These are phyloP conservation scores for Pleurotus citrinopileatus DNA, from an alignment of 768 basidiomycete genomes.

Conservation along the genomic window DNA sequence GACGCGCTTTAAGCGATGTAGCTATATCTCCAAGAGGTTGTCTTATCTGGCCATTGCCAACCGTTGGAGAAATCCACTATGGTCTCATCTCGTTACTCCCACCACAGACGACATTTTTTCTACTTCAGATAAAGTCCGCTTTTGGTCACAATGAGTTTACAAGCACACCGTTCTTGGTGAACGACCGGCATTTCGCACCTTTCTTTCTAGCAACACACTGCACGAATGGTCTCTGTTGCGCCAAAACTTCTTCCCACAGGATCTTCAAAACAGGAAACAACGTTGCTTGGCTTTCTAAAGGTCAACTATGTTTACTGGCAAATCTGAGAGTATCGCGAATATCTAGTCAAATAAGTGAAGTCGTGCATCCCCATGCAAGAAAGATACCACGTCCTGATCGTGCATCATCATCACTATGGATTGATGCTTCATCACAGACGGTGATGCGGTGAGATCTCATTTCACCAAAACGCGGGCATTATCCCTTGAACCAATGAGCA, in stretches of 20 bases:
- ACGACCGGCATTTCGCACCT: no score
- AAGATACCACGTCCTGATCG: no score
- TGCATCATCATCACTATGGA: neutral
- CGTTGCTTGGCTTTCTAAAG: no score
- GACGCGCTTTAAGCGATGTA: neutral
- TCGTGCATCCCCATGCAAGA: neutral
- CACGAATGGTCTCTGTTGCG: no score
- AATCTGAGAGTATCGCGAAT: neutral
- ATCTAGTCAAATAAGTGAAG: neutral
- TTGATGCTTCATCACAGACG: neutral
- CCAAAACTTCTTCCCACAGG: no score
- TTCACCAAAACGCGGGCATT: neutral
- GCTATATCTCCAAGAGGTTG: neutral
- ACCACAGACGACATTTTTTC: neutral
- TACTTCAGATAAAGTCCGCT: neutral
- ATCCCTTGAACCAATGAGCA: constrained; percentile 1
- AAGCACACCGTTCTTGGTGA: no score
- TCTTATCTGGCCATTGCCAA: neutral
- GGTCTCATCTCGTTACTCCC: neutral
- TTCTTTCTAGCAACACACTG: no score
- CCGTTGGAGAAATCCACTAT: neutral
- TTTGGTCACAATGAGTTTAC: no score
- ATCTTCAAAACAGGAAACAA: no score
- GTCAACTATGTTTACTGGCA: no score
- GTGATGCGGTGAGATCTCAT: neutral